Percentiles rank a stretch among this genome's conserved stretches.
Evolutionary conservation across 495 filamentous ascomycete species (phyloP).

Genomic region (Tuber microsphaerosporum): DNA sequence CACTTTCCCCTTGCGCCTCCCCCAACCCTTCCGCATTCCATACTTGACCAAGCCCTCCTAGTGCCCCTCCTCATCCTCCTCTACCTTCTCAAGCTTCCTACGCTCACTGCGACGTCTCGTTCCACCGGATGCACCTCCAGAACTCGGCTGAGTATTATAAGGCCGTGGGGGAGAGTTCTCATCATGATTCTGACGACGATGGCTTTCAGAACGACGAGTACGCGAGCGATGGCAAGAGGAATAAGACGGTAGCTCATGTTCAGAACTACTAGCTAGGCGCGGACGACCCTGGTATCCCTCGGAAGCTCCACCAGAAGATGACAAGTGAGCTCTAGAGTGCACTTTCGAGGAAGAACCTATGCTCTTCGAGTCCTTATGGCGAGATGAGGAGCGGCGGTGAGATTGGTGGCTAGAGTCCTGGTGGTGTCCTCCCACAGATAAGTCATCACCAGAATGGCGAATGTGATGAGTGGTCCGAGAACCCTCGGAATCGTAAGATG

Average conservation of each 20-base stretch:
- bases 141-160: background rate
- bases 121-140: background rate
- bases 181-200: background rate
- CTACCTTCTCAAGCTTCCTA: background rate
- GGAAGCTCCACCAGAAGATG: background rate
- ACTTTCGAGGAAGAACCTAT: too few species aligned
- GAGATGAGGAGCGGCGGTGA: background rate
- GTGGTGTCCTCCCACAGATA: background rate
- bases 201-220: background rate
- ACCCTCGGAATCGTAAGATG: background rate
- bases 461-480: background rate
- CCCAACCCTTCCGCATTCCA: background rate
- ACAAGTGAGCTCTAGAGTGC: background rate
- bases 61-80: background rate
- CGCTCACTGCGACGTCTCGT: background rate
- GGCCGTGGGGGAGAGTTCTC: too few species aligned
- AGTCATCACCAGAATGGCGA: background rate
- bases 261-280: background rate
- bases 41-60: background rate
- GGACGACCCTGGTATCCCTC: background rate
- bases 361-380: too few species aligned
- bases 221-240: background rate
- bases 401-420: background rate
- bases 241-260: too few species aligned
- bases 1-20: background rate